phyloP scores from a whole-genome alignment of 2,329 filamentous ascomycete species.

The Colletotrichum graminicola region DNA sequence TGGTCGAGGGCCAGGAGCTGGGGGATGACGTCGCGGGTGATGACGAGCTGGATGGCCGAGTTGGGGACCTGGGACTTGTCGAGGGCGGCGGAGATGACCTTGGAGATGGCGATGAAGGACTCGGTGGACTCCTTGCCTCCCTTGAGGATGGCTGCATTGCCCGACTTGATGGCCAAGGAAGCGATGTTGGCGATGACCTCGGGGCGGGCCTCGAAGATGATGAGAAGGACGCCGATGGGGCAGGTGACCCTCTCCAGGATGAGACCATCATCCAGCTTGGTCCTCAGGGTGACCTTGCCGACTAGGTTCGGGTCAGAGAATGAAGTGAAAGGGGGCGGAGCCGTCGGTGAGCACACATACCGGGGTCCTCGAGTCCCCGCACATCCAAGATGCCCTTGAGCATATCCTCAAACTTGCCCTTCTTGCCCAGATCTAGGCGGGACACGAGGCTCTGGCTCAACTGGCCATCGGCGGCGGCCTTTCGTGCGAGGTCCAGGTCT shows the following conservation, averaged over 20 bases:
- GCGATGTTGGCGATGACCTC: conserved; percentile 99
- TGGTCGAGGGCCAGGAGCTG: conserved; percentile 87
- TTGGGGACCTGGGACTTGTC: conserved; percentile 81
- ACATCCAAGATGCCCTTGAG: conserved; percentile 94
- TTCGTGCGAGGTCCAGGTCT: conserved; percentile 81
- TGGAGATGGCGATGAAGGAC: conserved; percentile 93
- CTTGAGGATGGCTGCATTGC: conserved; percentile 96
- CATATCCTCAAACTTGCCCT: conserved; percentile 98
- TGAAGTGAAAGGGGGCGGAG: neutral
- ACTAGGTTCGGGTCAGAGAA: conserved; percentile 61
- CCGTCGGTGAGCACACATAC: conserved; percentile 61
- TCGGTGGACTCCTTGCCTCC: conserved; percentile 94
- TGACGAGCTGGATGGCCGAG: conserved; percentile 91
- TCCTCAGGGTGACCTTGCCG: conserved; percentile 85
- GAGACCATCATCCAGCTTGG: conserved; percentile 87
- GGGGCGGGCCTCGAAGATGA: conserved; percentile 97
- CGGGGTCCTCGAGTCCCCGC: conserved; percentile 83
- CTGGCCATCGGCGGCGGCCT: conserved; percentile 79
- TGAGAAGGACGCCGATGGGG: conserved; percentile 95
- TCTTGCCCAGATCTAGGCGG: conserved; percentile 85
- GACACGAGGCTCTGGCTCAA: conserved; percentile 88
- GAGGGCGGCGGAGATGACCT: conserved; percentile 84
- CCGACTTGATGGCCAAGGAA: conserved; percentile 94
- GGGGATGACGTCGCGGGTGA: conserved; percentile 89
- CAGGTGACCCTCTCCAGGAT: conserved; percentile 89